These are phyloP conservation scores for Crepidotus sp. DNA, from an alignment of 1,284 basidiomycete genomes.

Conservation along the genomic window DNA sequence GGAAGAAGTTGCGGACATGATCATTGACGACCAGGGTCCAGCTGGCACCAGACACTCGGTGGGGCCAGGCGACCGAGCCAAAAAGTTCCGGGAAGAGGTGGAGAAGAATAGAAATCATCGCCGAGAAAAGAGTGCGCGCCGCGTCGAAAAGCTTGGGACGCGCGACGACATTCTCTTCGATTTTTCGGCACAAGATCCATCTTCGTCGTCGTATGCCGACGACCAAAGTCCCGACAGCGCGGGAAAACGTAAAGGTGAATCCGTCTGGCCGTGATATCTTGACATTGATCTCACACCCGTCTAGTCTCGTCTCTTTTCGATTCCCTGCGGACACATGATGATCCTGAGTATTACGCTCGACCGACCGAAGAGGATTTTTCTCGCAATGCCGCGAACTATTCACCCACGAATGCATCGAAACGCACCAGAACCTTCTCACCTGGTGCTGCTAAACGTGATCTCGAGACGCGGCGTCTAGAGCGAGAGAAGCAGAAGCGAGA, in stretches of 20 bases:
- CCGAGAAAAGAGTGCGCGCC: conserved; percentile 27
- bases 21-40: conserved; percentile 34
- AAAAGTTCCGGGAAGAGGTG: conserved; percentile 24
- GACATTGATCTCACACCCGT: conserved; percentile 3
- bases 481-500: conserved; percentile 33
- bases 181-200: conserved; percentile 17
- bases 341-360: conserved; percentile 23
- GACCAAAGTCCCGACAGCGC: conserved; percentile 21
- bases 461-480: conserved; percentile 29
- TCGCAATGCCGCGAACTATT: conserved; percentile 27
- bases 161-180: conserved; percentile 18
- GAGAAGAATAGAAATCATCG: conserved; percentile 28
- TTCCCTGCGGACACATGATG: conserved; percentile 23
- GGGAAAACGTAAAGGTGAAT: conserved; percentile 45
- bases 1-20: conserved; percentile 50
- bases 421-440: conserved; percentile 43
- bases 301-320: conserved; percentile 27
- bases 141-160: conserved; percentile 22
- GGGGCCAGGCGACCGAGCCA: conserved; percentile 18
- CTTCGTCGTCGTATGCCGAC: conserved; percentile 1
- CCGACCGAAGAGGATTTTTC: conserved; percentile 22
- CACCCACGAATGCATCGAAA: conserved; percentile 31
- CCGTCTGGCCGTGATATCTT: neutral
- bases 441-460: conserved; percentile 28
- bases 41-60: neutral